Conservation (phyloP, 352 stramenopile species). For the Phytophthora litchii region DNA sequence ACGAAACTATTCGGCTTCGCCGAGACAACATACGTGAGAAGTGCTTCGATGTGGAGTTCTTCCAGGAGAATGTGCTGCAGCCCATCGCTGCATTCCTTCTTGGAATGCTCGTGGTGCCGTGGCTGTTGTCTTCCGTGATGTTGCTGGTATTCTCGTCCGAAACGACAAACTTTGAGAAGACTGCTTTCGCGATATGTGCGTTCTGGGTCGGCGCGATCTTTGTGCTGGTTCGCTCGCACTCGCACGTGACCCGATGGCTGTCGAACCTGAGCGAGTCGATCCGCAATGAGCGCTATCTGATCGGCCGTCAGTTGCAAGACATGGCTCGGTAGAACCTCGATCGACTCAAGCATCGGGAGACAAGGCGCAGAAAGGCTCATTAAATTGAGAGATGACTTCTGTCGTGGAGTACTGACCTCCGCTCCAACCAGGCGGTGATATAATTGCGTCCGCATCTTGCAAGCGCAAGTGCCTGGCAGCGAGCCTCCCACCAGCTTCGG, state of each 20-base stretch:
- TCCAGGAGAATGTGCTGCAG: constrained; percentile 66
- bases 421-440: constrained; percentile 4
- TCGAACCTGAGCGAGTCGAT: constrained; percentile 82
- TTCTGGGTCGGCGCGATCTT: constrained; percentile 47
- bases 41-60: constrained; percentile 77
- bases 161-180: constrained; percentile 49
- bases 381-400: not conserved
- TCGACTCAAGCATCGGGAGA: constrained; percentile 14
- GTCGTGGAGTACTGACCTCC: constrained; percentile 2
- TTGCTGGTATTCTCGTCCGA: constrained; percentile 48
- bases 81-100: constrained; percentile 57
- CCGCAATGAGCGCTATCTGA: constrained; percentile 88
- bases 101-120: constrained; percentile 59
- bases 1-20: constrained; percentile 62
- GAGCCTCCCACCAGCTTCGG: not conserved
- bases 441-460: constrained; percentile 10
- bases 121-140: constrained; percentile 50
- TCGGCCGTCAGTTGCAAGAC: constrained; percentile 85
- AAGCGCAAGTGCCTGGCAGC: constrained; percentile 10
- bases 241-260: constrained; percentile 61
- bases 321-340: constrained; percentile 66
- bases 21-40: constrained; percentile 62
- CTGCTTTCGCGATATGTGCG: constrained; percentile 58
- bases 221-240: constrained; percentile 51
- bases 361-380: constrained; percentile 3